Evolutionary conservation across 148 eudicot genomes (phyloP), one percentile per base, ranked within the genome.

Genomic region (Salicornia ramosissima): DNA sequence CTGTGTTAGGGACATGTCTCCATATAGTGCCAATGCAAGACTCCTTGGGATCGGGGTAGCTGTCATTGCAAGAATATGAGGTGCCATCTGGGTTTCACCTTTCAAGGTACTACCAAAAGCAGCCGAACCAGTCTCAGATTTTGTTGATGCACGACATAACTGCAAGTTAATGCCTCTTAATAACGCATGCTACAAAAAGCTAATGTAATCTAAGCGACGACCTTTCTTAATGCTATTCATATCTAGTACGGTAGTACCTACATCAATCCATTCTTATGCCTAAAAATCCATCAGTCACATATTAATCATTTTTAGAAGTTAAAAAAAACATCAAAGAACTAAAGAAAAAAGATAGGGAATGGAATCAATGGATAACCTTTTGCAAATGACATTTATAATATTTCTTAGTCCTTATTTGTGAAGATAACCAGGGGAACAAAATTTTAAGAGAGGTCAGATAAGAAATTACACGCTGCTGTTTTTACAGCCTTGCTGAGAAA

Each of bases 21-120:
- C 99, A 72, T 87, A 86, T 58, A 94, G 83, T 68, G 96, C 96
- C 69, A 94, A 83, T 67, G 99, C 99, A 72, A 94, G 97, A 54
- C 92, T 84, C 74, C 99, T 88, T 36, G 99, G 99, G 28, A 94
- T 94, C 71, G 99, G 99, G 56, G 99, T 94, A 68, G 99, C 99
- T 42, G 99, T 85, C 89, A 94, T 84, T 46, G 97, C 96, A 79
- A 94, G 90, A 71, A 94, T 83, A 79, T 94, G 97, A 25, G 99
- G 99, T 36, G 99, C 99, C 99, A 94, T 94, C 63, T 29, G 64
- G 45, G 73, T 70, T 59, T 77, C 82, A 60, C 69, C 82, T 71
- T 82, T 80, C 21, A 72, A 64, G 55, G 80, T 71, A 72, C 69
- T 87, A 76, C 51, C 80, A 50, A 85, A 72, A 77, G 61, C 43